Base-by-base conservation (phyloP, 345 rosid species). In the Salix udensis region DNA sequence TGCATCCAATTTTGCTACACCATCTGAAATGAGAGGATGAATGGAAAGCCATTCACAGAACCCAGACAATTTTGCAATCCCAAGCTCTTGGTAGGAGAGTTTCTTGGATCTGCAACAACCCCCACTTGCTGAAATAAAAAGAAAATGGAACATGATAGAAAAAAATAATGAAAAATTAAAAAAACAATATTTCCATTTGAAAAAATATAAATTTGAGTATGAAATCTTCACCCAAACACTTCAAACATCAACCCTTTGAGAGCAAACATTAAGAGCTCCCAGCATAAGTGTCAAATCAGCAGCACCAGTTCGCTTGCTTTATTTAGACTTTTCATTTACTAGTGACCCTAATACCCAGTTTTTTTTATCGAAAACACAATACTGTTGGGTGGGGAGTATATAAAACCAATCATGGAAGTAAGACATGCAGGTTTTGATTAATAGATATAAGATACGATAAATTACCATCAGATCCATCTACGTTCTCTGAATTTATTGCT, bases 21-120 rank as follows among this genome's bases (percentile, higher is more conserved):
- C 86, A 74, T 89, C 91, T 18, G 90, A 80, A 76, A 86, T 67
- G 68, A 91, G 86, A 16, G 95, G 93, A 74, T 95, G 97, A 79
- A 93, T 84, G 76, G 91, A 91, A 79, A 95, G 84, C 98, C 98
- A 95, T 81, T 93, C 88, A 74, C 87, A 85, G 80, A 93, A 89
- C 30, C 92, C 94, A 65, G 91, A 78, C 67, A 95, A 89, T 87
- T 95, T 93, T 76, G 98, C 97, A 82, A 95, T 81, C 71, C 98
- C 98, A 77, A 95, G 93, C 91, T 95, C 97, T 79, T 90, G 95
- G 81, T 76, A 74, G 34, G 97, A 88, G 73, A 95, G 91, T 75
- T 90, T 72, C 62, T 79, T 77, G 40, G 80, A 78, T 70, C 52
- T 76, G 75, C 79, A 76, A 74, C 36, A 61, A 68, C 65, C 79